Evolutionary conservation across 1,284 basidiomycete species (phyloP), one percentile per base, ranked within the genome.

Genomic region (Ustilago cynodontis): DNA sequence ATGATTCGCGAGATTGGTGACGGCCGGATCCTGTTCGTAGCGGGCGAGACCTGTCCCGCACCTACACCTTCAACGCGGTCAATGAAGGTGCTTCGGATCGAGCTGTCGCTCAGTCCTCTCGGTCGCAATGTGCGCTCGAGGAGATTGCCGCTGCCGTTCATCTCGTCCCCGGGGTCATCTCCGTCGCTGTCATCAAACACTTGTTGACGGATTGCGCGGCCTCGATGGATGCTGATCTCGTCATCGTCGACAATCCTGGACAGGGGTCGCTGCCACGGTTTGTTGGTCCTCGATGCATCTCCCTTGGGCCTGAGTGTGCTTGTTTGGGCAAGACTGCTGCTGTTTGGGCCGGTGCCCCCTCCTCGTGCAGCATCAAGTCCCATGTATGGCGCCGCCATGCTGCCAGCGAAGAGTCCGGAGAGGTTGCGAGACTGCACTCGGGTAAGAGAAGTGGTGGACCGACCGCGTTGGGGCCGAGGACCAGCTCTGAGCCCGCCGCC

Each of bases 81-180:
- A 26, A 85, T 29, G 54, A 79, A 85, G 0, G 79, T 82, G 41
- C 79, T 83, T 26, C 78, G 78, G 16, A 85, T 78, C 2, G 82
- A 83, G 47, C 80, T 82, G 69, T 85, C 84, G 28, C 79, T 81
- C 31, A 85, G 71, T 4, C 82, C 82, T 22, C 84, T 63, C 2
- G 80, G 72, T 22, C 81, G 75, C 54, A 81, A 63, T 5, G 71
- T 69, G 24, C 67, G 59, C 22, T 71, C 71, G 10, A 71, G 51
- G 20, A 73, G 55, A 50, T 70, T 71, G 45, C 59, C 54, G 20
- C 67, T 67, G 3, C 39, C 58, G 3, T 59, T 59, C 63, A 64
- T 51, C 33, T 65, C 66, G 20, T 70, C 65, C 14, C 70, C 78
- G 6, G 62, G 67, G 11, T 55, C 77, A 5, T 79, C 73, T 2